Percentiles rank a stretch among this genome's conserved stretches.
Conservation (phyloP, 768 basidiomycete genomes). For the Gelatoporia subvermispora region DNA sequence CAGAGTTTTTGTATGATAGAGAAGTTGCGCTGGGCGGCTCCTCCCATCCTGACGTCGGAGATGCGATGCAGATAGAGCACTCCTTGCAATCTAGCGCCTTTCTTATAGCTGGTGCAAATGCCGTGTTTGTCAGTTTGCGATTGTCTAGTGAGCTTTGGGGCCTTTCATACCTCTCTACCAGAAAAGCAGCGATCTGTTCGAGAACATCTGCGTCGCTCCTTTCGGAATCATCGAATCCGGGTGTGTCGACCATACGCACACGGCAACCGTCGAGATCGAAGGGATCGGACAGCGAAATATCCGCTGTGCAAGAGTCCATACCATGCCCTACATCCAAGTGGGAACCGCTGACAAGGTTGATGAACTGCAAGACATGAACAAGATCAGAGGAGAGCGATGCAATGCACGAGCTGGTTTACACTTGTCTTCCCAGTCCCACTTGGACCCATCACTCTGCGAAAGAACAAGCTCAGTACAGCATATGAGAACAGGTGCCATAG, state of each 20-base stretch:
- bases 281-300: constrained; percentile 4
- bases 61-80: constrained; percentile 18
- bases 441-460: no score
- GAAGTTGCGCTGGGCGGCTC: constrained; percentile 3
- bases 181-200: not conserved
- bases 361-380: no score
- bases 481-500: no score
- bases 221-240: constrained; percentile 9
- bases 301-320: constrained; percentile 13
- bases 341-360: no score
- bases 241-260: constrained; percentile 5
- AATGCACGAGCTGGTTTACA: no score
- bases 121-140: no score
- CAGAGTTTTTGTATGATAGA: constrained; percentile 15
- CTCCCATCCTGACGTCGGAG: constrained; percentile 13
- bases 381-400: no score
- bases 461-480: not conserved
- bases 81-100: constrained; percentile 7
- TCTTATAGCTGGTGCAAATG: constrained; percentile 7
- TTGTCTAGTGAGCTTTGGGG: not conserved
- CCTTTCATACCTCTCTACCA: not conserved
- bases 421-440: no score
- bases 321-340: constrained; percentile 8
- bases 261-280: constrained; percentile 10
- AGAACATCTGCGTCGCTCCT: not conserved